Base-by-base conservation (phyloP, 2,329 filamentous ascomycete species). In the Trichoderma lentiforme region DNA sequence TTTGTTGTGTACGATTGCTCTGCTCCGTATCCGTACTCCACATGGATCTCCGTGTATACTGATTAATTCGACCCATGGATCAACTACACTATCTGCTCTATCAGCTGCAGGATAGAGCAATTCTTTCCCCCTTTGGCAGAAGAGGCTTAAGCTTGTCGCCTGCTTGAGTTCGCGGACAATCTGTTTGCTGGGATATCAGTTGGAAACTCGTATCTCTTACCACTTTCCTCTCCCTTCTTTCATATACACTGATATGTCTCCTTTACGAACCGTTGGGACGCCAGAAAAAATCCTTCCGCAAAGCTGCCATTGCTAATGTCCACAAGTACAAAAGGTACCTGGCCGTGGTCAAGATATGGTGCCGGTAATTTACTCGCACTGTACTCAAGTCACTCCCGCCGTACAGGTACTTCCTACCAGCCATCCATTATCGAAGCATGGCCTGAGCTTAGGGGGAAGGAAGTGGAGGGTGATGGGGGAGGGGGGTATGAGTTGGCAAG, bases 401-500 rank as follows among this genome's bases (percentile, higher is more conserved):
- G 64, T 72, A 69, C 64, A 47, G 64, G 71, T 72, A 72, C 71
- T 72, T 72, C 39, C 32, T 28, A 66, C 70, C 68, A 71, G 68
- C 68, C 68, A 71, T 71, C 68, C 51, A 71, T 71, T 71, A 71
- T 71, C 47, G 51, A 57, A n/a, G 60, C 68, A 71, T 57, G 68
- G 69, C 34, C 62, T 71, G 61, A 66, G 68, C 60, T 60, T 71
- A 43, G 51, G 62, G 53, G 69, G 69, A 34, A 65, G 57, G 39
- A 60, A 63, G 57, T 51, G 53, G 39, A 51, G 51, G 47, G 51
- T 57, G 64, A 61, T 21, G 58, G 63, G 63, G 56, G 62, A n/a
- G 32, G 43, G 62, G 70, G 36, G 70, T 71, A 71, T 61, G 62
- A 57, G 66, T 67, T 71, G 56, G 39, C 70, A 62, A 62, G 57